Percentiles rank a stretch among this genome's conserved stretches.
These are phyloP conservation scores for Thraustotheca clavata DNA, from an alignment of 352 stramenopile species.

Conservation along the genomic window DNA sequence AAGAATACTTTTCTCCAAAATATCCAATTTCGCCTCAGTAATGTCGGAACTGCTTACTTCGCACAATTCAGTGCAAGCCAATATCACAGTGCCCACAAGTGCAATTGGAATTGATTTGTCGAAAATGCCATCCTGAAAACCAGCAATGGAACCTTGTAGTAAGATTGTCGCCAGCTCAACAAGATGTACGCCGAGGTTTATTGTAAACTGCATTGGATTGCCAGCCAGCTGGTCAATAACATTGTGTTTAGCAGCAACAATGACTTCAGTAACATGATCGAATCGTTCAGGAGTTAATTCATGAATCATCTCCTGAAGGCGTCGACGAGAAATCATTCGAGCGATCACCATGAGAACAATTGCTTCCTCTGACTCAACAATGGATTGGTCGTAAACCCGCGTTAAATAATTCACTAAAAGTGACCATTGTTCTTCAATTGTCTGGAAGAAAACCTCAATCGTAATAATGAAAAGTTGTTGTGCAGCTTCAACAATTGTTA, in stretches of 20 bases:
- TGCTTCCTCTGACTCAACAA: not conserved
- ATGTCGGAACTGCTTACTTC: not conserved
- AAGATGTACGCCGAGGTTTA: not conserved
- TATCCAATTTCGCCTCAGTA: not conserved
- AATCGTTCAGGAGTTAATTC: not conserved
- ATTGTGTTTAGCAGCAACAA: not conserved
- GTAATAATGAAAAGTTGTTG: not conserved
- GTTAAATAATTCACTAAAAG: not conserved
- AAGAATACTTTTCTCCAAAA: constrained; percentile 9
- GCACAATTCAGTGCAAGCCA: not conserved
- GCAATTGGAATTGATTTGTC: too few relatives aligned
- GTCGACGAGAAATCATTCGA: not conserved
- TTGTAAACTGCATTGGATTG: too few relatives aligned
- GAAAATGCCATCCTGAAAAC: not conserved
- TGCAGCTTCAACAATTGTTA: not conserved
- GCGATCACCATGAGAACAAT: not conserved
- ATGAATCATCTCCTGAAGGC: not conserved
- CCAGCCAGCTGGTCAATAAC: not conserved
- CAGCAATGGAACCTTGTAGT: not conserved
- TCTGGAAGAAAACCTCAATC: constrained; percentile 8
- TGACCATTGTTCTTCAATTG: constrained; percentile 1
- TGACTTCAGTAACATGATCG: not conserved
- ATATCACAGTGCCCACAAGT: not conserved
- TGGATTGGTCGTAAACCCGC: not conserved
- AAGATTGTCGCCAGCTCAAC: not conserved